Conservation (phyloP, 495 filamentous ascomycete species). For the Cudoniella acicularis region DNA sequence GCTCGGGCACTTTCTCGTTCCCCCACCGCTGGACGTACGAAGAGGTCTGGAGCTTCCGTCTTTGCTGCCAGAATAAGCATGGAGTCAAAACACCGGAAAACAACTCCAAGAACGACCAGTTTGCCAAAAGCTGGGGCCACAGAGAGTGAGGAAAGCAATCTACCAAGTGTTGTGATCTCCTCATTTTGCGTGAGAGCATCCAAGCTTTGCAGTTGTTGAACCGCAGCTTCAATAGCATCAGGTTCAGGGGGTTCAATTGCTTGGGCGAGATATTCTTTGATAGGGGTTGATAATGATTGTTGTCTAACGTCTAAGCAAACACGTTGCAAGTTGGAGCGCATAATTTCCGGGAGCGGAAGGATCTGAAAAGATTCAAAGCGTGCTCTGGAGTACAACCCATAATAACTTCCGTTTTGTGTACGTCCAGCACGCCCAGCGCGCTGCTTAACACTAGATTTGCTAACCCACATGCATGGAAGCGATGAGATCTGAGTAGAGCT, state of each 20-base stretch:
- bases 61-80: constrained; percentile 51
- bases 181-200: constrained; percentile 48
- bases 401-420: constrained; percentile 85
- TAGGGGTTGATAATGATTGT: constrained; percentile 55
- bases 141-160: constrained; percentile 42
- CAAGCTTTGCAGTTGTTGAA: constrained; percentile 41
- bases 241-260: constrained; percentile 50
- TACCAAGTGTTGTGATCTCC: constrained; percentile 49
- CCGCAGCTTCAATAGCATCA: constrained; percentile 39
- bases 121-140: constrained; percentile 51
- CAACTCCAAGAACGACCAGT: constrained; percentile 54
- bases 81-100: constrained; percentile 60
- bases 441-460: constrained; percentile 87
- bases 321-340: constrained; percentile 81
- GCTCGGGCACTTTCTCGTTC: constrained; percentile 30
- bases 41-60: constrained; percentile 37
- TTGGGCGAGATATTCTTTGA: constrained; percentile 45
- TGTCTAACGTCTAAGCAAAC: constrained; percentile 91
- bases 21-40: constrained; percentile 34
- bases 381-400: constrained; percentile 78
- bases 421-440: constrained; percentile 86
- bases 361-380: constrained; percentile 70
- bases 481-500: constrained; percentile 77
- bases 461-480: constrained; percentile 81
- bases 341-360: constrained; percentile 76